These are phyloP conservation scores for Cnidoscolus chayamansa DNA, from an alignment of 441 rosid genomes.

Conservation along the genomic window DNA sequence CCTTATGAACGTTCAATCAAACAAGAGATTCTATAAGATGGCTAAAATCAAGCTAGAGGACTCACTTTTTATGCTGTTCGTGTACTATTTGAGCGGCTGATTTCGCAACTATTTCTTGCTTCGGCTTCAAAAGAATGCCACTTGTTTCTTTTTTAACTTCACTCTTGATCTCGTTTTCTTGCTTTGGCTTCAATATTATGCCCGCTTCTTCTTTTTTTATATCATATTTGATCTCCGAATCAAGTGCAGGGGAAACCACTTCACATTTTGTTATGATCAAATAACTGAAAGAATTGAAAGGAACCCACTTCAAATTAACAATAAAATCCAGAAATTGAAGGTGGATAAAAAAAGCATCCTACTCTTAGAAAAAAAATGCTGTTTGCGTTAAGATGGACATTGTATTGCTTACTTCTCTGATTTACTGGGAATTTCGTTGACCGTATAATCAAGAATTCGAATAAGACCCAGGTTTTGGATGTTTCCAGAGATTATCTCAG, in stretches of 20 bases:
- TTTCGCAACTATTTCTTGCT: conserved; percentile 57
- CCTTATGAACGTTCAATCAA: not conserved
- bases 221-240: conserved; percentile 46
- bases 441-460: conserved; percentile 63
- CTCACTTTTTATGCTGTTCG: conserved; percentile 74
- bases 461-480: conserved; percentile 68
- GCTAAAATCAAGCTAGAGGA: not conserved
- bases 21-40: not conserved
- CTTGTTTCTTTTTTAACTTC: conserved; percentile 29
- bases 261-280: conserved; percentile 74
- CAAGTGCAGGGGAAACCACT: conserved; percentile 63
- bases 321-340: not conserved
- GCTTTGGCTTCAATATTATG: conserved; percentile 39
- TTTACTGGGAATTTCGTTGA: conserved; percentile 78
- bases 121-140: conserved; percentile 59
- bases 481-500: conserved; percentile 61
- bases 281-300: conserved; percentile 39
- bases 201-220: conserved; percentile 29
- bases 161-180: conserved; percentile 28
- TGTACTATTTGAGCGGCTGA: conserved; percentile 86
- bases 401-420: conserved; percentile 52
- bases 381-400: not conserved
- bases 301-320: conserved; percentile 9
- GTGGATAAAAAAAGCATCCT: not conserved
- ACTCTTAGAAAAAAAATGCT: not conserved